A percentile compares a stretch with the other conserved stretches of the same genome.
phyloP scores from a whole-genome alignment of 257 asterid genomes.

The Datura wrightii region DNA sequence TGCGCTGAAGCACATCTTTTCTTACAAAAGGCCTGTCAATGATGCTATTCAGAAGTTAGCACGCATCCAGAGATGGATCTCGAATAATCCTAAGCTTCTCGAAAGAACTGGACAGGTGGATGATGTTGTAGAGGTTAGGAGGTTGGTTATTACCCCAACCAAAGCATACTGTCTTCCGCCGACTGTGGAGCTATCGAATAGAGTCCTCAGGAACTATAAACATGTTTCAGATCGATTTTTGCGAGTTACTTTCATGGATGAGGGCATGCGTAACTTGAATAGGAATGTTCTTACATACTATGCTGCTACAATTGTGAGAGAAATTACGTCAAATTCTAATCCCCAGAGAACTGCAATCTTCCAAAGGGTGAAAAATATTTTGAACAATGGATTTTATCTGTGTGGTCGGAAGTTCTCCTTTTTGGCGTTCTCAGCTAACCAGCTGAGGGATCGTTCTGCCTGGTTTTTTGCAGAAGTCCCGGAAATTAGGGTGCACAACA shows the following conservation, averaged over 20 bases:
- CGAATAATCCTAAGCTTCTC: slow-evolving; percentile 66
- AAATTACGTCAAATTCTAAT: slow-evolving; percentile 44
- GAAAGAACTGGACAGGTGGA: slow-evolving; percentile 61
- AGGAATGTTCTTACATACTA: slow-evolving; percentile 64
- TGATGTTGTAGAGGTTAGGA: slow-evolving; percentile 75
- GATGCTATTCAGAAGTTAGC: slow-evolving; percentile 63
- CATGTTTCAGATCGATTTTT: slow-evolving; percentile 73
- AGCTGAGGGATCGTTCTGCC: slow-evolving; percentile 89
- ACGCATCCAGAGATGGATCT: slow-evolving; percentile 61
- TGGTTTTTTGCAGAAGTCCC: slow-evolving; percentile 90
- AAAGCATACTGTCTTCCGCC: slow-evolving; percentile 93
- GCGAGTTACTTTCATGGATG: slow-evolving; percentile 95
- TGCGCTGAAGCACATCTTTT: slow-evolving; percentile 70
- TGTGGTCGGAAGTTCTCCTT: slow-evolving; percentile 83
- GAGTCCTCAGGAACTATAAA: slow-evolving; percentile 76
- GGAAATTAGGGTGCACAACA: slow-evolving; percentile 43
- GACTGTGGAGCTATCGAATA: slow-evolving; percentile 79
- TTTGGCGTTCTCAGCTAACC: slow-evolving; percentile 91
- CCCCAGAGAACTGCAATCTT: slow-evolving; percentile 73
- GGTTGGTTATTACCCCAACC: slow-evolving; percentile 79
- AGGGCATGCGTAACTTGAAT: slow-evolving; percentile 78
- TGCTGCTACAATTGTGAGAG: slow-evolving; percentile 64
- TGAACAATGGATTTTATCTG: slow-evolving; percentile 62
- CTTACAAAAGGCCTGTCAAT: slow-evolving; percentile 60
- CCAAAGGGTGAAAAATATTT: slow-evolving; percentile 64